Percentiles rank a stretch among this genome's conserved stretches.
Evolutionary conservation across 2,329 filamentous ascomycete genomes (phyloP).

Genomic region (Annulohypoxylon truncatum): DNA sequence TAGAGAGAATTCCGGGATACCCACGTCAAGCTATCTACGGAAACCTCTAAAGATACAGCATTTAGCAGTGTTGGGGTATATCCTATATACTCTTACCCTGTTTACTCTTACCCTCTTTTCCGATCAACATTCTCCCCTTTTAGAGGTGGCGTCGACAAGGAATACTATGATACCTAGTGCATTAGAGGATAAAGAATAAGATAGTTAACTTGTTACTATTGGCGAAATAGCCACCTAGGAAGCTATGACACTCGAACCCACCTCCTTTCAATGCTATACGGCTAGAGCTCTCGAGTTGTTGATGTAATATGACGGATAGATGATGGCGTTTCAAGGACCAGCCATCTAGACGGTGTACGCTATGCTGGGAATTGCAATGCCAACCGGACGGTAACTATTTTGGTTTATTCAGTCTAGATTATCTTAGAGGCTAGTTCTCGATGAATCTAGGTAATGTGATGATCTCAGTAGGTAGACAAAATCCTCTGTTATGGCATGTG

Average conservation of each 20-base stretch:
- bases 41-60: too few species aligned
- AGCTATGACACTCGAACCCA: neutral
- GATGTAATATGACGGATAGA: slow-evolving; percentile 19
- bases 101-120: too few species aligned
- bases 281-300: neutral
- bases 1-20: neutral
- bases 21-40: too few species aligned
- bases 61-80: too few species aligned
- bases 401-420: neutral
- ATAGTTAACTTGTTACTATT: too few species aligned
- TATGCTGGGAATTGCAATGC: neutral
- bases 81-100: too few species aligned
- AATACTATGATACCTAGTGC: too few species aligned
- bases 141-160: too few species aligned
- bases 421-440: neutral
- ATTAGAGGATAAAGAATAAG: too few species aligned
- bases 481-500: too few species aligned
- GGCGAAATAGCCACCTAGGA: neutral
- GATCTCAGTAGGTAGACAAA: neutral
- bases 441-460: neutral
- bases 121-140: too few species aligned
- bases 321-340: slow-evolving; percentile 3
- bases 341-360: neutral
- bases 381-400: neutral
- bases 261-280: neutral